These are phyloP conservation scores for Phytophthora gonapodyides DNA, from an alignment of 352 stramenopile genomes.

Conservation along the genomic window DNA sequence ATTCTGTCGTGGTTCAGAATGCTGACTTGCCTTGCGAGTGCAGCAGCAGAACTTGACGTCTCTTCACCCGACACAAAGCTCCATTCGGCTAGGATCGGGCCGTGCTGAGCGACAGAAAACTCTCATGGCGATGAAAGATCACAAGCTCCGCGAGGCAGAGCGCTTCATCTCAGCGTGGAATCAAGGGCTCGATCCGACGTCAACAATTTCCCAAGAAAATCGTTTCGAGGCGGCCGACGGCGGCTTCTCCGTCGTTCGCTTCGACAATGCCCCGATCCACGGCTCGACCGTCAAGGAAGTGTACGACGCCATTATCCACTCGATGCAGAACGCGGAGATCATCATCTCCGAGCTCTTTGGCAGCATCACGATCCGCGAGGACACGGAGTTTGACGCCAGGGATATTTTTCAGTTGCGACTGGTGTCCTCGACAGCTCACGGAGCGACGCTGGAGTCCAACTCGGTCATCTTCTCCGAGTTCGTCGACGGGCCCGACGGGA, in stretches of 20 bases:
- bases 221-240: slow-evolving; percentile 35
- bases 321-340: slow-evolving; percentile 51
- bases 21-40: not conserved
- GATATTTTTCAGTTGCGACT: slow-evolving; percentile 45
- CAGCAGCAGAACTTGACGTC: slow-evolving; percentile 15
- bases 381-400: slow-evolving; percentile 43
- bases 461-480: slow-evolving; percentile 28
- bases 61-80: slow-evolving; percentile 14
- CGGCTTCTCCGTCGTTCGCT: slow-evolving; percentile 40
- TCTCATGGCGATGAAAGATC: slow-evolving; percentile 31
- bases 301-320: slow-evolving; percentile 47
- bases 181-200: slow-evolving; percentile 21
- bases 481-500: slow-evolving; percentile 5
- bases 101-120: slow-evolving; percentile 20
- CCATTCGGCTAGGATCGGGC: slow-evolving; percentile 21
- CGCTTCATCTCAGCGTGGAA: slow-evolving; percentile 35
- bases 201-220: slow-evolving; percentile 30
- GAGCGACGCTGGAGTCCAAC: slow-evolving; percentile 20
- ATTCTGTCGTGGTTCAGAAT: not conserved
- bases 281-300: slow-evolving; percentile 28
- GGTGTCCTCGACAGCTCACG: slow-evolving; percentile 29
- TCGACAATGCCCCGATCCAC: slow-evolving; percentile 43
- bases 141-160: slow-evolving; percentile 31
- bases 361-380: slow-evolving; percentile 51
- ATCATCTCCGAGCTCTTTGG: slow-evolving; percentile 54